Base-by-base conservation (phyloP, 345 rosid species). In the Eutrema heterophyllum region DNA sequence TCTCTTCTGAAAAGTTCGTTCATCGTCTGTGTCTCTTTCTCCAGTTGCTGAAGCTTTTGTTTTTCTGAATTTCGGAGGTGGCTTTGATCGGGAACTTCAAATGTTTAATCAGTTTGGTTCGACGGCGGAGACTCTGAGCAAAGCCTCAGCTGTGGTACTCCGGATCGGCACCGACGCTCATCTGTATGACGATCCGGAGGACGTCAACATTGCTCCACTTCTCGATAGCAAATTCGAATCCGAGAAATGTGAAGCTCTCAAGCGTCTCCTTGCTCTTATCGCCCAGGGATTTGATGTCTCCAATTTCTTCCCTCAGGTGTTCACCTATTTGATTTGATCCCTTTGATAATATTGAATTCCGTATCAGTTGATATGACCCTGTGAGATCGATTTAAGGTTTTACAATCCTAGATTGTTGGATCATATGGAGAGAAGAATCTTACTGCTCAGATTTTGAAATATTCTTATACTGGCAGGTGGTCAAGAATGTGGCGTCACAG, bases 141-240 rank as follows among this genome's bases (percentile, higher is more conserved):
- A 92, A 80, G 99, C 99, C 26, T 92, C 99, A 40, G 84, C 97
- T 43, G 81, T 87, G 72, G 81, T 95, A 78, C 85, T 84, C 76
- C 87, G 99, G 65, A 86, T 95, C 77, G 97, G 97, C 39, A 90
- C 97, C 18, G 97, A 92, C 64, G 99, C 99, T 7, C 99, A 95
- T 85, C 87, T 95, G 14, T 95, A 95, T 76, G 97, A 95, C 70
- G 97, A 92, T 83, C 97, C 97, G 0, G 97, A 95, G 38, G 99
- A 92, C 63, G 97, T 92, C 39, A 88, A 72, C 82, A 87, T 95
- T 67, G 91, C 84, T 13, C 86, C 95, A 18, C 83, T 92, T 63
- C 92, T 95, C 27, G 99, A 95, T 38, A 88, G 96, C 91, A 87
- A 84, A 81, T 95, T 86, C 79, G 98, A 95, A 75, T 87, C 96